Evolutionary conservation across 2,329 filamentous ascomycete genomes (phyloP).

Genomic region (Macrophomina phaseolina): DNA sequence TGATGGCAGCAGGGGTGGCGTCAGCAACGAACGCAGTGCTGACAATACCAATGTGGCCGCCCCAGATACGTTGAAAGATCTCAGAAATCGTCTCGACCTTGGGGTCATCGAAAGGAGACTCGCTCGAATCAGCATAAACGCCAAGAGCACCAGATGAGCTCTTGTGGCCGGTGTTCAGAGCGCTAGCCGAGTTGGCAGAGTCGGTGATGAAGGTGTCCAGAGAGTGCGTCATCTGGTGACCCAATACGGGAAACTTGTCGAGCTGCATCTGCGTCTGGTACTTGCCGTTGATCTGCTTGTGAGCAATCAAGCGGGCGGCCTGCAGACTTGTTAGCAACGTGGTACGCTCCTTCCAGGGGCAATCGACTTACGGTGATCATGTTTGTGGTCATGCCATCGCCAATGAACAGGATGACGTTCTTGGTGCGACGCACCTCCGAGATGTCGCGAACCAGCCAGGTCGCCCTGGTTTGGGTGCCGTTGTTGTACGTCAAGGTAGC

Average conservation of each 20-base stretch:
- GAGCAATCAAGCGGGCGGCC: conserved; percentile 78
- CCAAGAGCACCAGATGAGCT: conserved; percentile 81
- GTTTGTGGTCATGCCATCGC: conserved; percentile 72
- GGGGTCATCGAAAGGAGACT: conserved; percentile 77
- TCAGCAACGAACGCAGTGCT: conserved; percentile 83
- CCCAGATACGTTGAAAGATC: conserved; percentile 73
- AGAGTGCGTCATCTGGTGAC: conserved; percentile 88
- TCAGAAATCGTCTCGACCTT: conserved; percentile 86
- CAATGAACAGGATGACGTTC: conserved; percentile 86
- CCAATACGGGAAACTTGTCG: conserved; percentile 84
- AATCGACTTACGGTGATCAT: conserved; percentile 64
- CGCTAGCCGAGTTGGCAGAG: conserved; percentile 82
- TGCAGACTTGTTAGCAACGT: neutral
- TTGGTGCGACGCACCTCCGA: conserved; percentile 75
- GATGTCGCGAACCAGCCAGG: conserved; percentile 77
- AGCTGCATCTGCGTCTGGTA: conserved; percentile 77
- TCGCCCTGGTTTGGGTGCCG: conserved; percentile 71
- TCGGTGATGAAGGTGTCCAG: conserved; percentile 87
- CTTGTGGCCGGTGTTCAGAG: conserved; percentile 84
- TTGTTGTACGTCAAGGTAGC: conserved; percentile 79
- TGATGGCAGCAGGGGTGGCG: conserved; percentile 72
- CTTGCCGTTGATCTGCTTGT: conserved; percentile 83
- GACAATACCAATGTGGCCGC: conserved; percentile 66
- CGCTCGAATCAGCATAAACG: conserved; percentile 79
- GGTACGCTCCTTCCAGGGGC: neutral